Base-by-base conservation (phyloP, 805 yeast species). In the Metschnikowia bowlesiae region DNA sequence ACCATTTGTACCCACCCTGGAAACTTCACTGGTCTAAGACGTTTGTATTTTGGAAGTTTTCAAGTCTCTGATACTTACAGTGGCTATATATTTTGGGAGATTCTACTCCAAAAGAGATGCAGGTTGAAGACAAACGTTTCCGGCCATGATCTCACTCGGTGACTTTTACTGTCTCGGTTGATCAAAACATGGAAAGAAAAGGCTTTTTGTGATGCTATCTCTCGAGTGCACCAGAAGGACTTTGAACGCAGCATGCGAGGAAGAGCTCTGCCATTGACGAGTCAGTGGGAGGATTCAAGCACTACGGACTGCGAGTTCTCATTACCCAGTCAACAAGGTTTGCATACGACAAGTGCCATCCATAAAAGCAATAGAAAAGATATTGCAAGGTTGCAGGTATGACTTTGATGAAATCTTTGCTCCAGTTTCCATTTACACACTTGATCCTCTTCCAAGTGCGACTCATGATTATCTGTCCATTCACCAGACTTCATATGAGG, bases 1-100 rank as follows among this genome's bases (percentile, higher is more conserved):
- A 26, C 38, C 38, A 30, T 42, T 42, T 6, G 45, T 11, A 18
- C 38, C 47, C 14, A 45, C 34, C 16, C 32, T 42, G 14, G 36
- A 30, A 31, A 16, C 38, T 8, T 26, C 16, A 37, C 11, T 59
- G 60, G 33, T 44, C 44, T 8, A 49, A 48, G 29, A 41, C 39
- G 16, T 26, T 31, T 36, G 22, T 8, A 7, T 47, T 46, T 32
- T 35, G 4, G 53, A 43, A 31, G 40, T 44, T 28, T 50, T 37
- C 49, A 50, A 61, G 40, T 50, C 62, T 1, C 62, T 60, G 4
- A 53, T 61, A 5, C 42, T 54, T 9, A 56, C 64, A 5, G 58
- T 69, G 1, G 54, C 67, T 73, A 0, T 71, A 65, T 53, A 56
- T 69, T 10, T 71, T 59, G 78, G 77, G 2, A 77, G 77, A 4